Evolutionary conservation across 495 filamentous ascomycete genomes (phyloP), one percentile per base, ranked within the genome.

Genomic region (Penicillium crystallinum): DNA sequence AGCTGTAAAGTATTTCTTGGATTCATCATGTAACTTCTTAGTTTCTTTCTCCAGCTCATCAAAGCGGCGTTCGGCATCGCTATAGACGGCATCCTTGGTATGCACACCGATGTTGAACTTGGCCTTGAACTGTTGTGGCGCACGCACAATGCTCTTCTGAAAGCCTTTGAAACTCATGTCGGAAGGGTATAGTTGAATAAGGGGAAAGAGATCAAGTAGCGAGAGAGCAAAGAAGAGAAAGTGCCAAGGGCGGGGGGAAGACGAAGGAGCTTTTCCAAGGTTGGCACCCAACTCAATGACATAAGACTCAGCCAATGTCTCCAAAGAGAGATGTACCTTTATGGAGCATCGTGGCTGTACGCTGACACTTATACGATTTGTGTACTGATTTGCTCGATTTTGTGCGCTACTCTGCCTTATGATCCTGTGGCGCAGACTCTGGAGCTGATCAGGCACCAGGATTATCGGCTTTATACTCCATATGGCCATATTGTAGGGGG

Each of bases 111-210:
- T 79, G 66, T 96, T 97, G 77, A 98, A 97, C 57, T 84, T 89
- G 54, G 83, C 77, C 65, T 90, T 95, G 76, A 98, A 78, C 54
- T 83, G 83, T 80, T 98, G 93, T 48, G 93, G 93, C 59, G 92
- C 89, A 59, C 93, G 81, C 43, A 83, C 78, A 62, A 95, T 75
- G 72, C 88, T 87, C 77, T 96, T 96, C 72, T 86, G 83, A 64
- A 98, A 88, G 55, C 93, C 93, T 75, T 91, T 92, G 76, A 96
- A 91, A 83, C 92, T 97, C 93, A 98, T 98, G 44, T 61, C 67
- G 50, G 46, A 52, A 30, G 19, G 11, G 36, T 25, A 27, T 17
- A 29, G 30, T 23, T 25, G 37, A 46, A 42, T 38, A 31, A 34
- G 41, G 23, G 22, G 53, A n/a, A n/a, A 17, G 48, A 37, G 52